phyloP scores from a whole-genome alignment of 371 early-diverging fungal genomes.

The Rhizopus delemar region DNA sequence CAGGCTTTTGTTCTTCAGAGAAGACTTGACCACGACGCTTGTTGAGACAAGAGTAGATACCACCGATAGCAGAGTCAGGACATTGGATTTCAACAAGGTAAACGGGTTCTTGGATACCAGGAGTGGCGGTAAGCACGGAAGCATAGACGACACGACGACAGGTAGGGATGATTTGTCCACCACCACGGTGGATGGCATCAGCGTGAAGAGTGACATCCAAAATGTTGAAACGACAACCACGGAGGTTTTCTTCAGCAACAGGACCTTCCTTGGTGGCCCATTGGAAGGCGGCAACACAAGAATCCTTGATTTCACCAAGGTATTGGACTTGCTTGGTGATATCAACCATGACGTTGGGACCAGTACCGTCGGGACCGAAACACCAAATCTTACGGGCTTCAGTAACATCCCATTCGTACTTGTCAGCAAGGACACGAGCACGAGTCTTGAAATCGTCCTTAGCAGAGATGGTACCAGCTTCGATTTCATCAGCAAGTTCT shows the following conservation, averaged over 20 bases:
- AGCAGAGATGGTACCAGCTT: slow-evolving; percentile 84
- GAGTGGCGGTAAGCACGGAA: slow-evolving; percentile 83
- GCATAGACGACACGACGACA: slow-evolving; percentile 95
- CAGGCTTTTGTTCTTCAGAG: slow-evolving; percentile 90
- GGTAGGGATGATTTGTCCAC: slow-evolving; percentile 96
- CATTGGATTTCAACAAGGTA: slow-evolving; percentile 98
- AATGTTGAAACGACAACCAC: slow-evolving; percentile 98
- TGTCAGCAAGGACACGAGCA: slow-evolving; percentile 92
- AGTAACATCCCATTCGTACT: slow-evolving; percentile 93
- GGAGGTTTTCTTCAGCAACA: slow-evolving; percentile 85
- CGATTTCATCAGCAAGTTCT: slow-evolving; percentile 85
- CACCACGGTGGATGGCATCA: slow-evolving; percentile 99
- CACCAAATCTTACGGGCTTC: slow-evolving; percentile 99
- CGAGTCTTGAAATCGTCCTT: slow-evolving; percentile 97
- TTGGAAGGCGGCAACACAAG: slow-evolving; percentile 93
- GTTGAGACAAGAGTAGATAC: slow-evolving; percentile 97
- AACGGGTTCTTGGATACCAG: slow-evolving; percentile 98
- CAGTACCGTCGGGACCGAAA: slow-evolving; percentile 97
- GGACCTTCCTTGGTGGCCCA: slow-evolving; percentile 96
- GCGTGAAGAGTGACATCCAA: slow-evolving; percentile 98
- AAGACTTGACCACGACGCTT: slow-evolving; percentile 97
- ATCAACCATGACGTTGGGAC: slow-evolving; percentile 97
- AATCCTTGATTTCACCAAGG: slow-evolving; percentile 99
- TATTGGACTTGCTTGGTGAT: slow-evolving; percentile 98
- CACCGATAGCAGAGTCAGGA: slow-evolving; percentile 94